phyloP scores from a whole-genome alignment of 2,329 filamentous ascomycete species.

The Pyrenophora graminea region DNA sequence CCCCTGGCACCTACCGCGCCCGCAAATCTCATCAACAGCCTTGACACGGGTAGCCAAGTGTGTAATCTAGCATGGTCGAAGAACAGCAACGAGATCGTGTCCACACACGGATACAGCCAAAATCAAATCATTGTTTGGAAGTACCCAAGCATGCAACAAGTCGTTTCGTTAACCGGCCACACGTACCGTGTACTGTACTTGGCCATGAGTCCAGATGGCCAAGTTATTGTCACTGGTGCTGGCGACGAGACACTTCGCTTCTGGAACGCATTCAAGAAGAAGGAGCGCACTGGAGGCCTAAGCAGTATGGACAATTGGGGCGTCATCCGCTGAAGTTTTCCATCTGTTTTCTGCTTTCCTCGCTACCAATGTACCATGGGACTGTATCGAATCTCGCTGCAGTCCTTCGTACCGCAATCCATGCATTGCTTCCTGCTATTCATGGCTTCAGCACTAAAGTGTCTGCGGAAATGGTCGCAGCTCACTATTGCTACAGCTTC shows the following conservation, averaged over 20 bases:
- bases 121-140: conserved; percentile 99
- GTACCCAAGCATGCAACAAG: conserved; percentile 96
- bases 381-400: not conserved
- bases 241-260: conserved; percentile 95
- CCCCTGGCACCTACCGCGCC: conserved; percentile 44
- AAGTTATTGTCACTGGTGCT: conserved; percentile 91
- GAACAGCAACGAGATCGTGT: conserved; percentile 96
- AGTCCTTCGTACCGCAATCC: not conserved
- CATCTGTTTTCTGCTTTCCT: conserved; percentile 3
- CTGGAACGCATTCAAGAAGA: conserved; percentile 93
- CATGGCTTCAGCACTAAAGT: not conserved
- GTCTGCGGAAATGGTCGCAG: conserved; percentile 9
- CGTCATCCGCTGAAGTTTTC: conserved; percentile 65
- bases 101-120: conserved; percentile 94
- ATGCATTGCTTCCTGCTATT: not conserved
- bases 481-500: not conserved
- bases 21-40: conserved; percentile 67
- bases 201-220: conserved; percentile 94
- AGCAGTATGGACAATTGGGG: conserved; percentile 73
- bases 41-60: conserved; percentile 98
- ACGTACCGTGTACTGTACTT: conserved; percentile 96
- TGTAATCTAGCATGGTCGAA: conserved; percentile 98
- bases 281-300: conserved; percentile 67
- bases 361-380: conserved; percentile 10
- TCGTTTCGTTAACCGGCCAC: conserved; percentile 91